A percentile compares a stretch with the other conserved stretches of the same genome.
These are phyloP conservation scores for Turritis glabra DNA, from an alignment of 345 rosid genomes.

Conservation along the genomic window DNA sequence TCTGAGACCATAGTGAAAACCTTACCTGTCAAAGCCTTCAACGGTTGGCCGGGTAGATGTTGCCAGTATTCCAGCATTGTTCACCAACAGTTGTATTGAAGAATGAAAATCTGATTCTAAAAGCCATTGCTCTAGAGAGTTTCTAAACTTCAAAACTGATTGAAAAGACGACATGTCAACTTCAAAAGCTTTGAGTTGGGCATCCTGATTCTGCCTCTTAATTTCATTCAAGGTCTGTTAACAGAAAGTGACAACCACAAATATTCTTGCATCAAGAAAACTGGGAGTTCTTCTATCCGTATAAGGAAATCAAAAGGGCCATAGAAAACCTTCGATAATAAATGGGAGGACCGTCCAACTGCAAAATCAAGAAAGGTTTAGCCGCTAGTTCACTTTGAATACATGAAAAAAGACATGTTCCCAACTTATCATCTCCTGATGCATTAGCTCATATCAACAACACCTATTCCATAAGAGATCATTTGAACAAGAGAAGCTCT, in stretches of 20 bases:
- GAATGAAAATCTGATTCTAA: slow-evolving; percentile 65
- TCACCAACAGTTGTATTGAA: slow-evolving; percentile 80
- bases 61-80: slow-evolving; percentile 94
- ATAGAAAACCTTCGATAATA: slow-evolving; percentile 53
- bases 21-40: slow-evolving; percentile 87
- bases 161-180: slow-evolving; percentile 69
- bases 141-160: slow-evolving; percentile 63
- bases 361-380: slow-evolving; percentile 42
- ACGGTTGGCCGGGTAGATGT: slow-evolving; percentile 55
- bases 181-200: slow-evolving; percentile 61
- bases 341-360: slow-evolving; percentile 71
- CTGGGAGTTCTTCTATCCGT: neutral
- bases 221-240: slow-evolving; percentile 62
- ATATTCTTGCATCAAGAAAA: slow-evolving; percentile 11
- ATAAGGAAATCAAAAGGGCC: neutral
- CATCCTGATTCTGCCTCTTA: slow-evolving; percentile 47
- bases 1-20: neutral
- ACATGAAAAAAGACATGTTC: neutral
- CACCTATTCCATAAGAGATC: neutral
- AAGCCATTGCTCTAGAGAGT: slow-evolving; percentile 77
- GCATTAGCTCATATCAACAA: slow-evolving; percentile 12
- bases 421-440: slow-evolving; percentile 1
- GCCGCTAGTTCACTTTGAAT: neutral
- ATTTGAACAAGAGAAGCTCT: neutral
- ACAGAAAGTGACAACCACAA: slow-evolving; percentile 9